Base-by-base conservation (phyloP, 768 basidiomycete species). In the Leucogyrophana mollusca region DNA sequence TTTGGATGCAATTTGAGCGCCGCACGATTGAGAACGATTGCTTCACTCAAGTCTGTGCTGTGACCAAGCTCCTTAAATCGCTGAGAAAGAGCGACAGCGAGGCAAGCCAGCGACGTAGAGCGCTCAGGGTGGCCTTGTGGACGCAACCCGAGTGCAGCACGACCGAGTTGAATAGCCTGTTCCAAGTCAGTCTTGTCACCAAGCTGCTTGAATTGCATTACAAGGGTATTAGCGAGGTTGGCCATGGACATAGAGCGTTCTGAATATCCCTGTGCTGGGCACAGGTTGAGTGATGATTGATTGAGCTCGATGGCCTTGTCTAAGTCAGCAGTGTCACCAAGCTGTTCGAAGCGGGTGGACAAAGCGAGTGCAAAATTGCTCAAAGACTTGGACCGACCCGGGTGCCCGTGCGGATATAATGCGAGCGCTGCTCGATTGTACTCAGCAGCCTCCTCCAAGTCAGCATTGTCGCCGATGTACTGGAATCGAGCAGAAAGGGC, bases 391-490 rank as follows among this genome's bases (percentile, higher is more conserved):
- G 54, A 46, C 10, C 55, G 54, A 20, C 33, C 13, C 3, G 55
- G 25, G 48, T 60, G 56, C 21, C 37, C 34, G 17, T 43, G 50
- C 40, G 59, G 35, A 3, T 40, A 50, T 9, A 60, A 18, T 13
- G 43, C 43, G 18, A 57, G 22, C 4, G 52, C 49, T 9, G 21
- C 34, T 36, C 53, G 51, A 33, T 42, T 46, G n/a, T 59, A 40
- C 16, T 22, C 23, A 35, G 57, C 57, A 4, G 57, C 62, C 18
- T 54, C 18, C 3, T 66, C 52, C n/a, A 58, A 24, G 35, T 66
- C 64, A 22, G 47, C 46, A 2, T 36, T 17, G 10, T 49, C 43
- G 3, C 39, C 27, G 11, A 36, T 30, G 5, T 23, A 14, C 14
- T 14, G 20, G 44, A 54, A 40, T 30, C 54, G 60, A 25, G 39